Percentiles rank a stretch among this genome's conserved stretches.
Conservation (phyloP, 768 basidiomycete genomes). For the Phlegmacium glaucopus region DNA sequence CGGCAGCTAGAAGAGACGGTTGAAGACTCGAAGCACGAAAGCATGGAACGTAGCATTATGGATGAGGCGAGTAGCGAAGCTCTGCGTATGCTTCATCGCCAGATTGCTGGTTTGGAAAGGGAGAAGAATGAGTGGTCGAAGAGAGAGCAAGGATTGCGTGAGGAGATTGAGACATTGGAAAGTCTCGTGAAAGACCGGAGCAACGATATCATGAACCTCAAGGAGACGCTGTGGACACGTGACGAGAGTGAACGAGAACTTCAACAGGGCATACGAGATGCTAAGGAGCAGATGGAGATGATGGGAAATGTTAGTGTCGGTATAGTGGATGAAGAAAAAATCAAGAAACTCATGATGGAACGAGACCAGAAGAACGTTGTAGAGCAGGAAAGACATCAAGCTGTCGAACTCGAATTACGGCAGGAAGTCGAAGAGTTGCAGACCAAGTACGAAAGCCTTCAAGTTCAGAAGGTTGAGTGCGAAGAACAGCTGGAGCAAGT, state of each 20-base stretch:
- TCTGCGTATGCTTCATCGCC: conserved; percentile 73
- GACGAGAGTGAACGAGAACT: conserved; percentile 55
- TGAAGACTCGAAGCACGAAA: conserved; percentile 78
- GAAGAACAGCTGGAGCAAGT: conserved; percentile 42
- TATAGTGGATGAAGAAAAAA: conserved; percentile 40
- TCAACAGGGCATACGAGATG: conserved; percentile 48
- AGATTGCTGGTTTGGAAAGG: conserved; percentile 72
- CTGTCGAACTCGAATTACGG: conserved; percentile 42
- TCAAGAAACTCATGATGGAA: conserved; percentile 37
- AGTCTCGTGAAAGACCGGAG: conserved; percentile 41
- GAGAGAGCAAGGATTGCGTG: conserved; percentile 38
- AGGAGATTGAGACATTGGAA: conserved; percentile 49
- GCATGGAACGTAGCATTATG: conserved; percentile 79
- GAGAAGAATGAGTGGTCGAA: conserved; percentile 51
- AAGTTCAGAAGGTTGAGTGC: conserved; percentile 40
- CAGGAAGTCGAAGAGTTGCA: conserved; percentile 49
- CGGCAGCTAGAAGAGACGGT: conserved; percentile 81
- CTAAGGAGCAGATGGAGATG: conserved; percentile 59
- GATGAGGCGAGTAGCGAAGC: conserved; percentile 79
- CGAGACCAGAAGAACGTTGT: conserved; percentile 37
- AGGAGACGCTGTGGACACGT: conserved; percentile 39
- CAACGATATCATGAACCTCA: conserved; percentile 42
- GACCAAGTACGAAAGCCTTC: conserved; percentile 36
- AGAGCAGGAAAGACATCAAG: conserved; percentile 40
- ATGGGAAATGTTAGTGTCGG: conserved; percentile 46